Base-by-base conservation (phyloP, 805 yeast species). In the Schizosaccharomyces japonicus region DNA sequence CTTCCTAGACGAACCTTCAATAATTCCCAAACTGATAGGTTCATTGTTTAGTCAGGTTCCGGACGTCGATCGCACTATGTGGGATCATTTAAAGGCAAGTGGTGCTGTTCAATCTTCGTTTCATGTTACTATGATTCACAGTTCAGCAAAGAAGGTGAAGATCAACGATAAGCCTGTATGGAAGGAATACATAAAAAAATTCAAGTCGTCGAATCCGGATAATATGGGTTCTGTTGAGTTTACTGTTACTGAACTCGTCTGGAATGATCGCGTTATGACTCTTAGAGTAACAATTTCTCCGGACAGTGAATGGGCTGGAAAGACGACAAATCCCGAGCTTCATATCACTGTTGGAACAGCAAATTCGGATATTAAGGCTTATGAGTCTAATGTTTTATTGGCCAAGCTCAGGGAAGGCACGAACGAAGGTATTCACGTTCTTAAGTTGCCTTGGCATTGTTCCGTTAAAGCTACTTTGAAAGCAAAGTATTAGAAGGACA, bases 331-430 rank as follows among this genome's bases (percentile, higher is more conserved):
- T 23, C 42, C 42, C 23, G 27, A 36, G 7, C 66, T 78, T 0
- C 95, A 85, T 57, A 70, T 84, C 39, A 85, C 95, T 0, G 56
- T 82, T 11, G 94, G 85, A 0, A 71, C 81, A 0, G 56, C 63
- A 1, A 54, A 63, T 1, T 63, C 64, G 0, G 60, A 60, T 0
- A 64, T 70, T 2, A 63, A 60, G 47, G 75, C 90, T 0, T 57
- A 64, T 23, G 70, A 72, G 52, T 71, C 85, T 1, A 75, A 76
- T 51, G 52, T 39, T 2, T 53, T 67, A 53, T 50, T 67, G 10
- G 52, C 48, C 26, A 29, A 27, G 21, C 4, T 36, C n/a, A 36
- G 28, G 23, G n/a, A n/a, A n/a, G n/a, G n/a, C n/a, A n/a, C n/a
- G n/a, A n/a, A n/a, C n/a, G n/a, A n/a, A n/a, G n/a, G n/a, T n/a